A percentile compares a stretch with the other conserved stretches of the same genome.
phyloP scores from a whole-genome alignment of 371 early-diverging fungal genomes.

The Rhizomucor miehei region DNA sequence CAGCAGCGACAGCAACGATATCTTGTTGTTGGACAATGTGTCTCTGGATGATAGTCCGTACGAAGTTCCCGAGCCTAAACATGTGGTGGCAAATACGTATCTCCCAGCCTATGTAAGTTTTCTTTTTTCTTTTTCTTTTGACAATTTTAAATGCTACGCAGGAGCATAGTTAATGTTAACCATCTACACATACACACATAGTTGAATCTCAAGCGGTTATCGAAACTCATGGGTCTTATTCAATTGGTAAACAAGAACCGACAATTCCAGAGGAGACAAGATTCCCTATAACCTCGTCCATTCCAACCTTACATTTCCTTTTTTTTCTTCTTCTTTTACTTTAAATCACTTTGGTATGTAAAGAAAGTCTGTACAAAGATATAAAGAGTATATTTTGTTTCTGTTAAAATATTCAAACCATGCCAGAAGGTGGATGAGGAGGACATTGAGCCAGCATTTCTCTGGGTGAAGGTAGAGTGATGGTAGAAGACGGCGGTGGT shows the following conservation, averaged over 20 bases:
- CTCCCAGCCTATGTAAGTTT: slow-evolving; percentile 48
- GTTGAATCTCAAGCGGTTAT: slow-evolving; percentile 22
- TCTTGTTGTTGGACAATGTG: slow-evolving; percentile 82
- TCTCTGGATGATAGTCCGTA: slow-evolving; percentile 71
- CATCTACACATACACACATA: too few species aligned
- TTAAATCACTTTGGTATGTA: slow-evolving; percentile 1
- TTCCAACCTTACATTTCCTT: slow-evolving; percentile 5
- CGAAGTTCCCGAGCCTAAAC: slow-evolving; percentile 59
- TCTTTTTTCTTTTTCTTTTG: neutral
- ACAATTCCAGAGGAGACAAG: slow-evolving; percentile 5
- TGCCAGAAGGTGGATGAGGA: slow-evolving; percentile 10
- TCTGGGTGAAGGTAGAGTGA: slow-evolving; percentile 12
- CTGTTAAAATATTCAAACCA: slow-evolving; percentile 1
- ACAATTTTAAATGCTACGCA: neutral
- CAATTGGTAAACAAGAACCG: slow-evolving; percentile 11
- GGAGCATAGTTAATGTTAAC: too few species aligned
- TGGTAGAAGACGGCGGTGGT: slow-evolving; percentile 7
- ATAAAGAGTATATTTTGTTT: neutral
- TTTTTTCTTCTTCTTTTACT: slow-evolving; percentile 2
- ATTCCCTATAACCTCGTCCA: slow-evolving; percentile 13
- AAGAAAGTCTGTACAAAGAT: neutral
- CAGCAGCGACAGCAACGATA: slow-evolving; percentile 81
- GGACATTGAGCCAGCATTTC: slow-evolving; percentile 15
- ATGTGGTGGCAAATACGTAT: slow-evolving; percentile 54
- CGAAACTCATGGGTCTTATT: slow-evolving; percentile 20